These are phyloP conservation scores for Bolboschoenoplectus hybrid DNA, from an alignment of 202 grass and related monocot species.

Conservation along the genomic window DNA sequence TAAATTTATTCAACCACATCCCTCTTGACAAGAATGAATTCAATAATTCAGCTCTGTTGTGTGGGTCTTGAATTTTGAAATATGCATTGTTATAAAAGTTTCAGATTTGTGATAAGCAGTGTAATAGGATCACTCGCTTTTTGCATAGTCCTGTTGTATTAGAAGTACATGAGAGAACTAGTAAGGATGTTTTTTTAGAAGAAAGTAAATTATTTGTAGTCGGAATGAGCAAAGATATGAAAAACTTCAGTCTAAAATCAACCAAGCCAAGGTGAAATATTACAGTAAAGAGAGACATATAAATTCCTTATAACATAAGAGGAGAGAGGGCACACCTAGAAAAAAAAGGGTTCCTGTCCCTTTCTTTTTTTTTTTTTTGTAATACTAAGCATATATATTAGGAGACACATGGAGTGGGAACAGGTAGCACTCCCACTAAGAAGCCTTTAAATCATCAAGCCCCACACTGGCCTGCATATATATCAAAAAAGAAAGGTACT, in stretches of 20 bases:
- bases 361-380: neutral
- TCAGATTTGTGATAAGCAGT: no score
- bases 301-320: slow-evolving; percentile 10
- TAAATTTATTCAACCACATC: no score
- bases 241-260: neutral
- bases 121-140: no score
- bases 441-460: slow-evolving; percentile 87
- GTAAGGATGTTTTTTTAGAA: neutral
- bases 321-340: neutral
- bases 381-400: slow-evolving; percentile 24
- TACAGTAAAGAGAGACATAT: slow-evolving; percentile 16
- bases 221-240: neutral
- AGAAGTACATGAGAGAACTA: neutral
- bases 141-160: neutral
- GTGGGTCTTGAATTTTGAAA: no score
- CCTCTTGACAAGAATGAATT: no score
- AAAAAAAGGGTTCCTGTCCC: neutral
- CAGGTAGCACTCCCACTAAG: slow-evolving; percentile 43
- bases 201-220: neutral
- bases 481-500: slow-evolving; percentile 7
- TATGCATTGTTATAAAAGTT: no score
- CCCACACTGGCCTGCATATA: slow-evolving; percentile 80
- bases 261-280: neutral
- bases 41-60: no score
- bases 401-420: neutral